Conservation (phyloP, 2,329 filamentous ascomycete genomes). For the Cordyceps tenuipes region DNA sequence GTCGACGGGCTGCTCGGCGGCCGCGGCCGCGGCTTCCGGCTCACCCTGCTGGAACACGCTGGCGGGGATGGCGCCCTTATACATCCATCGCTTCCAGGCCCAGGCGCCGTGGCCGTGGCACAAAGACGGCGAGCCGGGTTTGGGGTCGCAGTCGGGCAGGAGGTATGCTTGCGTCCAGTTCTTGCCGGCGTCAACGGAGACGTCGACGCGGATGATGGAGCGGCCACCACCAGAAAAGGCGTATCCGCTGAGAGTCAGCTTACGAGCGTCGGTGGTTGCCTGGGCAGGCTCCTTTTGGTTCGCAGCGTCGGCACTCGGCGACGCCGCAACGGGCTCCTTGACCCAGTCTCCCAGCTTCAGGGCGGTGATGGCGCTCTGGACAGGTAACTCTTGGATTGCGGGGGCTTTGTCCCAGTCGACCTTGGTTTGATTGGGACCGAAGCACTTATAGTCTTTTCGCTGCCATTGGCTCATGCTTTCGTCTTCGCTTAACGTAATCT, state of each 20-base stretch:
- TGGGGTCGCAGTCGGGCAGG: slow-evolving; percentile 37
- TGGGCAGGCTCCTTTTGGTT: background rate
- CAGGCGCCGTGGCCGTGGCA: slow-evolving; percentile 42
- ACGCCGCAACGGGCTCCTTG: background rate
- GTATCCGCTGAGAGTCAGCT: slow-evolving; percentile 48
- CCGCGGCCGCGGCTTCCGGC: background rate
- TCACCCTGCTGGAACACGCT: slow-evolving; percentile 18
- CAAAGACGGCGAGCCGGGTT: slow-evolving; percentile 19
- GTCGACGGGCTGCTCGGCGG: slow-evolving; percentile 7
- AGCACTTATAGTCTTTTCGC: slow-evolving; percentile 59
- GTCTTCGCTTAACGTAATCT: slow-evolving; percentile 56
- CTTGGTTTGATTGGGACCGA: slow-evolving; percentile 53
- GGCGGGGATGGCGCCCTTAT: slow-evolving; percentile 37
- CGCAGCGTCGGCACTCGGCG: background rate
- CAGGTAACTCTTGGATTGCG: slow-evolving; percentile 59
- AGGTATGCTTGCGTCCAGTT: slow-evolving; percentile 58
- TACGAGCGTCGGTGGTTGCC: slow-evolving; percentile 12
- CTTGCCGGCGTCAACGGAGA: slow-evolving; percentile 54
- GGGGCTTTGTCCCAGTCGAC: slow-evolving; percentile 56
- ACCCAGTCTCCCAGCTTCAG: slow-evolving; percentile 34
- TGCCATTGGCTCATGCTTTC: slow-evolving; percentile 61
- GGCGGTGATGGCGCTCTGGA: slow-evolving; percentile 57
- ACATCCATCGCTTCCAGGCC: slow-evolving; percentile 60
- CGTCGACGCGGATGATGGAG: slow-evolving; percentile 58
- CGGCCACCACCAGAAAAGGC: slow-evolving; percentile 61